Percentiles rank a stretch among this genome's conserved stretches.
These are phyloP conservation scores for Eucalyptus sideroxylon DNA, from an alignment of 345 rosid genomes.

Conservation along the genomic window DNA sequence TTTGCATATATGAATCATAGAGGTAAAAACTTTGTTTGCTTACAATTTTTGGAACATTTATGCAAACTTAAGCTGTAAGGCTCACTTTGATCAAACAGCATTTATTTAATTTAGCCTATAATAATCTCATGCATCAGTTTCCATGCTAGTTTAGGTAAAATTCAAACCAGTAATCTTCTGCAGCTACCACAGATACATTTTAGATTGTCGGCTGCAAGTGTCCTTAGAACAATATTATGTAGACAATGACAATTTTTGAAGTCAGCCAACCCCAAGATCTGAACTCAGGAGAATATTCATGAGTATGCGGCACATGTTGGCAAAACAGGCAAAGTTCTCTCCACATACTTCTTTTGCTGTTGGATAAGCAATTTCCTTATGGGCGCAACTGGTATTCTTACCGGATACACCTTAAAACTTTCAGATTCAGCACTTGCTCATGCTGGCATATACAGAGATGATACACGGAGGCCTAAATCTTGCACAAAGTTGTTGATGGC, in stretches of 20 bases:
- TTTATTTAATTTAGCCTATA: neutral
- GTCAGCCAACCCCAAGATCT: neutral
- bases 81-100: neutral
- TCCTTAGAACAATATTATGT: neutral
- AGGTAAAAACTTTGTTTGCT: neutral
- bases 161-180: neutral
- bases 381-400: neutral
- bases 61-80: neutral
- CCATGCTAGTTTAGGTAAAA: neutral
- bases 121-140: neutral
- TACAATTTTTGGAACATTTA: neutral
- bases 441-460: neutral
- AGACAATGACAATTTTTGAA: neutral
- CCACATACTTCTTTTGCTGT: neutral
- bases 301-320: neutral
- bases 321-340: neutral
- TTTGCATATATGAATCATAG: neutral
- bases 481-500: neutral
- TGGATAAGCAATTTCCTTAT: neutral
- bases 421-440: neutral
- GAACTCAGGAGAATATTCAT: neutral
- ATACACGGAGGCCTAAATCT: neutral
- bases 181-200: neutral
- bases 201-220: neutral
- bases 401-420: neutral